These are phyloP conservation scores for Penicillium sp. DNA, from an alignment of 2,329 filamentous ascomycete genomes.

Conservation along the genomic window DNA sequence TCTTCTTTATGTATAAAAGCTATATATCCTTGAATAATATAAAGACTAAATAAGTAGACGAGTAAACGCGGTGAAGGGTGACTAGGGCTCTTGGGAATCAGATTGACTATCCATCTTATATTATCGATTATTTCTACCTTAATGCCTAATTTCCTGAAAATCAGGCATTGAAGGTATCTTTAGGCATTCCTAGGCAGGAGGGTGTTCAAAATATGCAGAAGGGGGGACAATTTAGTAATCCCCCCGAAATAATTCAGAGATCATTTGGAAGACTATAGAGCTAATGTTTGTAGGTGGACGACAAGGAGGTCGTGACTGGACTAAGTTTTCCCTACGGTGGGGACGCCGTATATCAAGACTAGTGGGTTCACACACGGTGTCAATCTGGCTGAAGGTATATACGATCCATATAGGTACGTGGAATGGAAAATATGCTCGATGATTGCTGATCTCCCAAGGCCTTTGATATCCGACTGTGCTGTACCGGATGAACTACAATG, in stretches of 20 bases:
- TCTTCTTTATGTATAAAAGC: too few species aligned
- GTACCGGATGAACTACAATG: constrained; percentile 49
- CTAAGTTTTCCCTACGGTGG: constrained; percentile 9
- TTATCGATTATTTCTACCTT: too few species aligned
- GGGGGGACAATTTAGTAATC: too few species aligned
- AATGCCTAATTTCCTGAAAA: too few species aligned
- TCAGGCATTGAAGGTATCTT: too few species aligned
- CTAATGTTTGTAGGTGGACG: constrained; percentile 38
- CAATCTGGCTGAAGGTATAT: constrained; percentile 46
- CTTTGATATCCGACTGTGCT: constrained; percentile 51
- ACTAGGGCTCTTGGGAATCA: too few species aligned
- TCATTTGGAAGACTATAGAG: constrained; percentile 48
- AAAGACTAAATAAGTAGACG: too few species aligned
- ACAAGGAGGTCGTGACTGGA: constrained; percentile 34
- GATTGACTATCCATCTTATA: too few species aligned
- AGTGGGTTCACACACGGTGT: constrained; percentile 51
- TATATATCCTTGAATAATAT: too few species aligned
- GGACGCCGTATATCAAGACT: constrained; percentile 37
- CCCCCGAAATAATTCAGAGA: constrained; percentile 35
- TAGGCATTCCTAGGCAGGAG: too few species aligned
- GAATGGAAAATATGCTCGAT: not conserved
- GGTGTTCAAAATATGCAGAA: too few species aligned
- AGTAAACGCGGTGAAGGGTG: too few species aligned
- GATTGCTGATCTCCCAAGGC: constrained; percentile 23
- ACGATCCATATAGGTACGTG: not conserved